Conservation (phyloP, 257 asterid genomes). For the Solanum virginianum region DNA sequence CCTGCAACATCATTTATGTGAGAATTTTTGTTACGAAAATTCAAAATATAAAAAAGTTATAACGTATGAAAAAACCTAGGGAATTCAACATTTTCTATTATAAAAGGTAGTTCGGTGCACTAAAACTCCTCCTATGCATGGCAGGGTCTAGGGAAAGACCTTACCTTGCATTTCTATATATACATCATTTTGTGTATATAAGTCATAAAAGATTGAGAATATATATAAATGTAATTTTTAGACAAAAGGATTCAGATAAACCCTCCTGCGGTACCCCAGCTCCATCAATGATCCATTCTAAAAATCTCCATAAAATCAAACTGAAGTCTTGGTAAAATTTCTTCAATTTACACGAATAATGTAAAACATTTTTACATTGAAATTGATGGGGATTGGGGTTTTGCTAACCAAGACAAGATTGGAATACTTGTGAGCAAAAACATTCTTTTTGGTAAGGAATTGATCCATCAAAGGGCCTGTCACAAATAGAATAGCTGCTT, state of each 20-base stretch:
- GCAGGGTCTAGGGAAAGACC: no score
- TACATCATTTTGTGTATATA: no score
- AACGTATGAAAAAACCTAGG: not conserved
- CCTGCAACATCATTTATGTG: constrained; percentile 23
- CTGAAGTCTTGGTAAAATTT: not conserved
- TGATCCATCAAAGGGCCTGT: constrained; percentile 76
- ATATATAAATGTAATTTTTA: not conserved
- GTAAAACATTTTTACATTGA: not conserved
- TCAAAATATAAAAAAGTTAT: not conserved
- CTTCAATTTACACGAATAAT: not conserved
- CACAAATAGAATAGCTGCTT: constrained; percentile 63
- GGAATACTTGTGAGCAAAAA: constrained; percentile 57
- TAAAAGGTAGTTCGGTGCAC: no score
- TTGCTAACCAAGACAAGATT: constrained; percentile 45
- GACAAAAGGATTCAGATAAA: not conserved
- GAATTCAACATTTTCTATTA: not conserved
- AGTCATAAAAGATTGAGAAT: no score
- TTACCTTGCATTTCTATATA: no score
- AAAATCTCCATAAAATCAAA: not conserved
- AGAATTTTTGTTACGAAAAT: not conserved
- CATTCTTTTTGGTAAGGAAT: constrained; percentile 57
- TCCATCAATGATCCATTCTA: not conserved
- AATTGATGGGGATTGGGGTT: not conserved
- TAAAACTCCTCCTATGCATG: no score
- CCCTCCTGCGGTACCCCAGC: not conserved